Base-by-base conservation (phyloP, 306 rosid genomes). In the Castanea sativa region DNA sequence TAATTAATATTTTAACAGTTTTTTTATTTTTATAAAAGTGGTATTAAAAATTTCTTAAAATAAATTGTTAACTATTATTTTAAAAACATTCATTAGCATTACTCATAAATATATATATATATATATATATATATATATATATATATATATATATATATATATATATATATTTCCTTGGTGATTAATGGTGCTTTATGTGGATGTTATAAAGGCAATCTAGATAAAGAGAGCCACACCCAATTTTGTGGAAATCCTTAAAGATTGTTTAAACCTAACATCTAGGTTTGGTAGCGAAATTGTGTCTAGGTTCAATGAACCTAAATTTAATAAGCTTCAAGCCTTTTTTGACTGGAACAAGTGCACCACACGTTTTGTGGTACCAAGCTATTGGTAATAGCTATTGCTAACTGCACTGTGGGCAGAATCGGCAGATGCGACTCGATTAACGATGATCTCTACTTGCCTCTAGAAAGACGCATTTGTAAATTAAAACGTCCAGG, bases 301-400 rank as follows among this genome's bases (percentile, higher is more conserved):
- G 85, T 87, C 93, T 78, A 79, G 80, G 67, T 91, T 89, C 93
- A 84, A 59, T 87, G 84, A 75, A 82, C 75, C 63, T 1, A 14
- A 16, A 15, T 59, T 3, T 41, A 41, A 41, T 41, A 41, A 7
- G 9, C 25, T 9, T 52, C 38, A 1, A 53, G 18, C 2, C 0
- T 58, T 57, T 75, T 16, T 15, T 32, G 53, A 69, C 86, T 79
- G 76, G 0, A 15, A 64, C 45, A 41, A 41, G 45, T 41, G 0
- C 45, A 41, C 15, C 77, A 32, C 82, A 53, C 76, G 41, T 67
- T 45, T 53, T 14, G 12, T 63, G 72, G 32, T 35, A 55, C 78
- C 14, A 41, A 41, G 45, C 0, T 2, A 41, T 8, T 0, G 45
- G 45, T 8, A 41, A 41, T 41, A 41, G 45, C 45, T 8, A 41